These are phyloP conservation scores for Flaveria robusta DNA, from an alignment of 129 eudicot genomes.

Conservation along the genomic window DNA sequence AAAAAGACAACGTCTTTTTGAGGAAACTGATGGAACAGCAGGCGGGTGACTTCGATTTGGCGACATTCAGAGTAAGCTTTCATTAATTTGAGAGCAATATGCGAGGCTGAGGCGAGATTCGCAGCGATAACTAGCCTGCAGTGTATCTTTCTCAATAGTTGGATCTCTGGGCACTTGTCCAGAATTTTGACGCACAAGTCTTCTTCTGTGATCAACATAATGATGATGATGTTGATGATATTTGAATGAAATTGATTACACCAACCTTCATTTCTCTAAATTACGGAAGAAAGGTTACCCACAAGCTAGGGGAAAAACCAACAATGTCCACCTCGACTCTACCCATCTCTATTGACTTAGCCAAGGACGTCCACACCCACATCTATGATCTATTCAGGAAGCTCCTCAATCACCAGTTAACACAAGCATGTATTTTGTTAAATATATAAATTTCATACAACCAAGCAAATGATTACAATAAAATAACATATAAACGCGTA, in stretches of 20 bases:
- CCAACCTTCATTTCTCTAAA: not conserved
- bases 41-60: slow-evolving; percentile 52
- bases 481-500: no score
- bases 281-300: no score
- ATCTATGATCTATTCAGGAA: no score
- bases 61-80: slow-evolving; percentile 67
- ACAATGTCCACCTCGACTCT: no score
- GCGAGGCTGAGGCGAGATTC: slow-evolving; percentile 44
- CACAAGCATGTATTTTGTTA: no score
- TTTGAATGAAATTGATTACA: slow-evolving; percentile 6
- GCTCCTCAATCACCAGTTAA: no score
- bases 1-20: slow-evolving; percentile 52
- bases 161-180: slow-evolving; percentile 60
- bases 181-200: slow-evolving; percentile 39
- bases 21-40: slow-evolving; percentile 63
- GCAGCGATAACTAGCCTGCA: slow-evolving; percentile 50
- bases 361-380: no score
- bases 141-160: slow-evolving; percentile 55
- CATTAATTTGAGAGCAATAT: slow-evolving; percentile 71
- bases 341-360: no score
- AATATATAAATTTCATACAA: no score
- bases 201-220: slow-evolving; percentile 35
- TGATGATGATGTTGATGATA: no score
- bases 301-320: no score
- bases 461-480: no score